Evolutionary conservation across 305 asterid species (phyloP).

Genomic region (Solanum hybrid): DNA sequence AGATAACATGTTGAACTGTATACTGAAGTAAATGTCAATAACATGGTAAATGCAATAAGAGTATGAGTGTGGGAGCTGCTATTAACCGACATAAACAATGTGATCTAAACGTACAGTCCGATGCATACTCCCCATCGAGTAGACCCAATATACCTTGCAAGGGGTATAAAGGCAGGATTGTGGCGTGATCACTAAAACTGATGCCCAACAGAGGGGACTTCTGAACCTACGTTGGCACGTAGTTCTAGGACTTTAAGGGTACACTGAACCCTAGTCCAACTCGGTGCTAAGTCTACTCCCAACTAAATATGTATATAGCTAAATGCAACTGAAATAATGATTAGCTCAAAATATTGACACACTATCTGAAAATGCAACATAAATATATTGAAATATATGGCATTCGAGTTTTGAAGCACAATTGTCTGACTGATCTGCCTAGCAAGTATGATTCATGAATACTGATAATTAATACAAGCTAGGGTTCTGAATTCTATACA

Average conservation of each 20-base stretch:
- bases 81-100: neutral
- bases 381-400: neutral
- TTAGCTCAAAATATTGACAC: neutral
- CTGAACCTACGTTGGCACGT: neutral
- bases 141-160: neutral
- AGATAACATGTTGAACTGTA: neutral
- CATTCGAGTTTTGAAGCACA: neutral
- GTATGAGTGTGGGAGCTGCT: neutral
- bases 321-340: neutral
- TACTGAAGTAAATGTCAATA: neutral
- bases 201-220: neutral
- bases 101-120: neutral
- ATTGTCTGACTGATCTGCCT: neutral
- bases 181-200: neutral
- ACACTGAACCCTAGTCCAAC: neutral
- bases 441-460: neutral
- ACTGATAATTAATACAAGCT: neutral
- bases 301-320: neutral
- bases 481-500: neutral
- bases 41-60: neutral
- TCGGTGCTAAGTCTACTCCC: neutral
- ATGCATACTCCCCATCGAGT: neutral
- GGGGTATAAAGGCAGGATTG: neutral
- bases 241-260: neutral
- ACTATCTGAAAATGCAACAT: neutral